A percentile compares a stretch with the other conserved stretches of the same genome.
These are phyloP conservation scores for Ophiocordyceps camponoti-floridani DNA, from an alignment of 2,329 filamentous ascomycete genomes.

Conservation along the genomic window DNA sequence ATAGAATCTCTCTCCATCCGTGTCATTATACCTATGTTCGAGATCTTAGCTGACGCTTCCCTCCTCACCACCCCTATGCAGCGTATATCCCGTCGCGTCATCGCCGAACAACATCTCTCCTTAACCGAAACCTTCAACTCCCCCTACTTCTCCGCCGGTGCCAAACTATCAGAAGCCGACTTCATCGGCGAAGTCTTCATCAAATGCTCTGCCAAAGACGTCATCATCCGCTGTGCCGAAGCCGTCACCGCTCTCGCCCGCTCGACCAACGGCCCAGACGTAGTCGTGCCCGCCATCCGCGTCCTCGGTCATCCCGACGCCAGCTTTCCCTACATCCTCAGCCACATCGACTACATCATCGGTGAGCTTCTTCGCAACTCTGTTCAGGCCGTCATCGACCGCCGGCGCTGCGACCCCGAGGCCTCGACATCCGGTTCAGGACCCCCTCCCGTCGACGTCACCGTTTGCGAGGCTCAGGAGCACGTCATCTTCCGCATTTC, in stretches of 20 bases:
- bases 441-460: conserved; percentile 77
- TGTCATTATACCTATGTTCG: neutral
- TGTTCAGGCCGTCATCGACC: conserved; percentile 79
- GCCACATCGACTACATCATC: conserved; percentile 91
- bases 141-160: conserved; percentile 72
- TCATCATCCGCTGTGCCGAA: conserved; percentile 66
- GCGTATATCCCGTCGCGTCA: conserved; percentile 89
- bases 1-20: neutral
- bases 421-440: conserved; percentile 8
- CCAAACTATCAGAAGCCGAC: conserved; percentile 54
- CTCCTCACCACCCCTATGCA: conserved; percentile 13
- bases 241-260: conserved; percentile 59
- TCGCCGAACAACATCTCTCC: conserved; percentile 91
- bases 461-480: conserved; percentile 84
- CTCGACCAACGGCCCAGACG: conserved; percentile 54
- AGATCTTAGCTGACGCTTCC: no score
- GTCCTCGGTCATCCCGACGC: conserved; percentile 74
- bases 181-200: conserved; percentile 94
- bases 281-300: conserved; percentile 61
- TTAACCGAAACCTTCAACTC: conserved; percentile 88
- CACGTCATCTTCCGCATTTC: conserved; percentile 95
- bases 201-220: conserved; percentile 77
- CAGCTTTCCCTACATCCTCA: conserved; percentile 90
- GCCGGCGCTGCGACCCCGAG: conserved; percentile 26
- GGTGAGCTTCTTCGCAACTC: conserved; percentile 90